phyloP scores from a whole-genome alignment of 2,329 filamentous ascomycete species.

The Microdochium nivale region DNA sequence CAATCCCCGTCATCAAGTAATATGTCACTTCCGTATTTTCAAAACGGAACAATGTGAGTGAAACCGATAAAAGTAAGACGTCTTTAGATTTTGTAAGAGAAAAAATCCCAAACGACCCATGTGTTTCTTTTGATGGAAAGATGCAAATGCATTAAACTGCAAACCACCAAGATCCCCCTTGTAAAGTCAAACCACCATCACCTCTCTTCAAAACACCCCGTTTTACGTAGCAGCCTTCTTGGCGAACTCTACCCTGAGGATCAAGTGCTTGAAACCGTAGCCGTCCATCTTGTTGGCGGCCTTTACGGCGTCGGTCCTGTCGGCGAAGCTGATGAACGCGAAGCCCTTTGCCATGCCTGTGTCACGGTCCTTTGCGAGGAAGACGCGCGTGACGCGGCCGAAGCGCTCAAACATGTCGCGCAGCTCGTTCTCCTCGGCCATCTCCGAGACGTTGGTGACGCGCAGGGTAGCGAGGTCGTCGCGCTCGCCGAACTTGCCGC shows the following conservation, averaged over 20 bases:
- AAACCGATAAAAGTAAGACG: no score
- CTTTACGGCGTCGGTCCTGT: slow-evolving; percentile 80
- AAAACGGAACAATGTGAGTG: no score
- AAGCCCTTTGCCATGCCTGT: slow-evolving; percentile 96
- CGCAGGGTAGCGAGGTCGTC: slow-evolving; percentile 94
- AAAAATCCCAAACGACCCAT: no score
- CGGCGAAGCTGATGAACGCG: slow-evolving; percentile 95
- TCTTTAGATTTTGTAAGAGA: no score
- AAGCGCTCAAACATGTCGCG: slow-evolving; percentile 98
- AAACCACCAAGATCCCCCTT: no score
- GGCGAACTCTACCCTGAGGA: slow-evolving; percentile 79
- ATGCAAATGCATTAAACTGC: no score
- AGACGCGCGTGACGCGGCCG: slow-evolving; percentile 92
- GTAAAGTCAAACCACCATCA: neutral
- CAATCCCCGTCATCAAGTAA: no score
- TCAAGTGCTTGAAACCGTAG: slow-evolving; percentile 81
- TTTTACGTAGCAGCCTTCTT: slow-evolving; percentile 49
- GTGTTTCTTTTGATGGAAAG: no score
- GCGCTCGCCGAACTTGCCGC: slow-evolving; percentile 81
- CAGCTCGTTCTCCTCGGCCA: slow-evolving; percentile 92
- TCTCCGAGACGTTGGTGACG: slow-evolving; percentile 96
- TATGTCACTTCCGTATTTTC: no score
- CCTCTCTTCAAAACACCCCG: no score
- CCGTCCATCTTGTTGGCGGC: slow-evolving; percentile 98
- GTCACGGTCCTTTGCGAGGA: slow-evolving; percentile 95